Percentiles rank a stretch among this genome's conserved stretches.
Conservation (phyloP, 352 stramenopile genomes). For the Plasmopara viticola region DNA sequence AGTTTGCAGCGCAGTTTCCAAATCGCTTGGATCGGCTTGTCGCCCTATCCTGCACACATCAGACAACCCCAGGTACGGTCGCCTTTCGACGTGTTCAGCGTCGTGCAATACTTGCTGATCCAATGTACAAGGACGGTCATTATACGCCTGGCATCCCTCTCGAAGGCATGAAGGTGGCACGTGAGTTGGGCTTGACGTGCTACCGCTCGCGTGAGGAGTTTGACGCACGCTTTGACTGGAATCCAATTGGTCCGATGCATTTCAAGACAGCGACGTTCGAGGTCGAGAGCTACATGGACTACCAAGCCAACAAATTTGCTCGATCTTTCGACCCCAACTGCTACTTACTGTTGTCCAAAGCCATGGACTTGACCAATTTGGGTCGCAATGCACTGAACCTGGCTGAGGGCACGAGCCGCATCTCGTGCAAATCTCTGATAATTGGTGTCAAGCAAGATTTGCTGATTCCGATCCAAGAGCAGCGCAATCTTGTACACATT, state of each 20-base stretch:
- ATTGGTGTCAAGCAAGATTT: slow-evolving; percentile 82
- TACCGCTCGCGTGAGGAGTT: slow-evolving; percentile 88
- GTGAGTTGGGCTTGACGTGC: slow-evolving; percentile 83
- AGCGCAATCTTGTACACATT: slow-evolving; percentile 74
- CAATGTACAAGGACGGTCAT: slow-evolving; percentile 71
- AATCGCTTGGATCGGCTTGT: slow-evolving; percentile 63
- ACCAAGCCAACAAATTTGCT: slow-evolving; percentile 84
- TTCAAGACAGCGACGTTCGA: slow-evolving; percentile 82
- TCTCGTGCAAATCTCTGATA: slow-evolving; percentile 56
- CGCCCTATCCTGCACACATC: slow-evolving; percentile 77
- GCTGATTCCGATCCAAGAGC: slow-evolving; percentile 79
- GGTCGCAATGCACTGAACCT: slow-evolving; percentile 62
- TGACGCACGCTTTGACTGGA: slow-evolving; percentile 82
- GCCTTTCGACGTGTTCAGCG: slow-evolving; percentile 80
- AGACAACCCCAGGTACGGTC: slow-evolving; percentile 83
- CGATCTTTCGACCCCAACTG: slow-evolving; percentile 83
- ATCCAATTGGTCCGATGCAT: slow-evolving; percentile 57
- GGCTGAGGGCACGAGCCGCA: slow-evolving; percentile 65
- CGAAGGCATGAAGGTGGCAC: slow-evolving; percentile 79
- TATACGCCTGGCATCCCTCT: slow-evolving; percentile 52
- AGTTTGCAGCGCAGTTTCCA: slow-evolving; percentile 81
- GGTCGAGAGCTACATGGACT: slow-evolving; percentile 88
- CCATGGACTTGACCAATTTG: slow-evolving; percentile 82
- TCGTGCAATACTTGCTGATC: slow-evolving; percentile 73
- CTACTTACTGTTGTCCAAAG: slow-evolving; percentile 84